A percentile compares a stretch with the other conserved stretches of the same genome.
phyloP scores from a whole-genome alignment of 305 asterid genomes.

The Rubia balearica region DNA sequence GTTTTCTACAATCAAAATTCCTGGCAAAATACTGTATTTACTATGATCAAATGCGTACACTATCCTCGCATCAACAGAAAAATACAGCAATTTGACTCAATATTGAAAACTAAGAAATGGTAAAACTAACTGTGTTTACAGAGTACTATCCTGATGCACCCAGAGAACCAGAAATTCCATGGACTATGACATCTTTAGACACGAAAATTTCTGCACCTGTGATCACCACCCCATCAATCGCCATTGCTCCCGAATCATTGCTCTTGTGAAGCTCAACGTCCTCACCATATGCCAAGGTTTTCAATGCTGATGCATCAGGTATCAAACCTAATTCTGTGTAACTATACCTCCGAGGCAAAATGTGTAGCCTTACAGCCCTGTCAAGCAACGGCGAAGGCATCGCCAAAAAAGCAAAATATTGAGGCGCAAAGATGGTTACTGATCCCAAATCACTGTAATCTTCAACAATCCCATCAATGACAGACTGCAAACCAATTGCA shows the following conservation, averaged over 20 bases:
- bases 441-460: conserved; percentile 35
- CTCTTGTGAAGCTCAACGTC: conserved; percentile 23
- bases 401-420: conserved; percentile 38
- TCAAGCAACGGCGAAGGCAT: conserved; percentile 46
- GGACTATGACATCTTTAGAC: conserved; percentile 32
- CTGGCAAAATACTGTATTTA: no score
- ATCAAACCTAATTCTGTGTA: conserved; percentile 29
- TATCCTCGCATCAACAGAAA: not conserved
- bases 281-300: conserved; percentile 34
- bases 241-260: conserved; percentile 19
- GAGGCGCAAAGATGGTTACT: conserved; percentile 61
- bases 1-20: not conserved
- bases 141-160: conserved; percentile 20
- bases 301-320: conserved; percentile 26
- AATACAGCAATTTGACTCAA: not conserved
- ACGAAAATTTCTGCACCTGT: conserved; percentile 33
- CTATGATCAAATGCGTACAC: not conserved
- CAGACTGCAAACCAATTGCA: conserved; percentile 53
- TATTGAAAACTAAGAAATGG: not conserved
- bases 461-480: conserved; percentile 40
- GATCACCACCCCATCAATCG: conserved; percentile 44
- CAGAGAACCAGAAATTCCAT: conserved; percentile 49
- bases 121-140: not conserved
- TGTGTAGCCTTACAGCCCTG: conserved; percentile 50
- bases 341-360: conserved; percentile 36